Evolutionary conservation across 2,329 filamentous ascomycete genomes (phyloP).

Genomic region (Botrytis paeoniae): DNA sequence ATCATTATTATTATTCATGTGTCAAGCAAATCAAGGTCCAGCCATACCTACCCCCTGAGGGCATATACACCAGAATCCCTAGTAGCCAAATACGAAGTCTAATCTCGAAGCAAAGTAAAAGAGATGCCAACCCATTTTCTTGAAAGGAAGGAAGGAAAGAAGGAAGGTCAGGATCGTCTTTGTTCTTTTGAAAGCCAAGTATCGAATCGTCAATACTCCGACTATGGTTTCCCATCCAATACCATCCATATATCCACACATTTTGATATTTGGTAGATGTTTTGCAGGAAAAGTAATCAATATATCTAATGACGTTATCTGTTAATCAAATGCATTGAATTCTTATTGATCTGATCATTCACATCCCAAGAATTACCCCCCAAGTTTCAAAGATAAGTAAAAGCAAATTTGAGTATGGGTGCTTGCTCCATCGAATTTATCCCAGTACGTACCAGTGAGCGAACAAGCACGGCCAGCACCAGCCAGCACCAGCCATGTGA

Average conservation of each 20-base stretch:
- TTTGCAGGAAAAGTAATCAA: neutral
- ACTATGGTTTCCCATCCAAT: neutral
- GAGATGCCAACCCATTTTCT: neutral
- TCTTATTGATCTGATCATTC: conserved; percentile 19
- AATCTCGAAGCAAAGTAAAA: conserved; percentile 1
- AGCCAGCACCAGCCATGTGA: neutral
- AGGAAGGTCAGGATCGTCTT: neutral
- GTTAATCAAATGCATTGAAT: conserved; percentile 12
- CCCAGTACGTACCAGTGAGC: neutral
- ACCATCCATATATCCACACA: neutral
- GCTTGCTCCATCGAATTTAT: neutral
- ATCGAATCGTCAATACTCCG: neutral
- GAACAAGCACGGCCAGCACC: no score
- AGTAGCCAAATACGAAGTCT: neutral
- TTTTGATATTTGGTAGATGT: neutral
- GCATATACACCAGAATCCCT: neutral
- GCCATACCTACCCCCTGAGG: neutral
- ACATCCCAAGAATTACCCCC: conserved; percentile 4
- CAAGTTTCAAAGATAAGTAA: conserved; percentile 8
- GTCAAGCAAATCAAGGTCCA: neutral
- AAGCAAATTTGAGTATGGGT: neutral
- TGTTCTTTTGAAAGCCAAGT: neutral
- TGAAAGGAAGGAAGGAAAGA: neutral
- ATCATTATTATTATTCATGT: neutral
- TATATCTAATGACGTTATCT: conserved; percentile 14